Conservation (phyloP, 2,329 filamentous ascomycete species). For the Fusarium subtropicale region DNA sequence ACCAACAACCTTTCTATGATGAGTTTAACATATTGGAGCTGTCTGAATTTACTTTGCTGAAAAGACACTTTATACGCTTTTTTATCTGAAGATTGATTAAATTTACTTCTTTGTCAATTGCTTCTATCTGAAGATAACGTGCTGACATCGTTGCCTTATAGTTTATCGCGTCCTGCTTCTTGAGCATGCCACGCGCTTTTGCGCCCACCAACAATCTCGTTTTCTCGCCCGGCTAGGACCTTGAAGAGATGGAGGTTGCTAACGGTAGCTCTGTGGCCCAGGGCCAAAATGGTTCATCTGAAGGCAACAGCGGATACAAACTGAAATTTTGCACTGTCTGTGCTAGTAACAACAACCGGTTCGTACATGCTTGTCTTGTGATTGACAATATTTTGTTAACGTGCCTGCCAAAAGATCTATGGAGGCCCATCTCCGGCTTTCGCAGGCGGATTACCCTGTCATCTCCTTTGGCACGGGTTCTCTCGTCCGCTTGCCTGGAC, state of each 20-base stretch:
- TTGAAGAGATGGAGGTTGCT: slow-evolving; percentile 55
- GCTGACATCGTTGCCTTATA: slow-evolving; percentile 30
- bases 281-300: slow-evolving; percentile 56
- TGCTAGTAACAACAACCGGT: slow-evolving; percentile 97
- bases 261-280: slow-evolving; percentile 55
- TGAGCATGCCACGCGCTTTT: slow-evolving; percentile 43
- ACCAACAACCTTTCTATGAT: slow-evolving; percentile 54
- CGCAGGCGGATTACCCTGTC: slow-evolving; percentile 88
- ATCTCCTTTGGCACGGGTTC: slow-evolving; percentile 98
- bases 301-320: slow-evolving; percentile 76
- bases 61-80: slow-evolving; percentile 69
- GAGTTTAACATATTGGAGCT: slow-evolving; percentile 77
- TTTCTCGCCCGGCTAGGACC: slow-evolving; percentile 37
- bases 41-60: slow-evolving; percentile 76
- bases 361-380: slow-evolving; percentile 47
- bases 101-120: slow-evolving; percentile 1
- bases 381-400: slow-evolving; percentile 3
- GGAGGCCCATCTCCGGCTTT: slow-evolving; percentile 96
- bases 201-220: slow-evolving; percentile 22
- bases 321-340: slow-evolving; percentile 99
- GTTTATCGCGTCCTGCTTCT: slow-evolving; percentile 9
- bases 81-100: slow-evolving; percentile 52
- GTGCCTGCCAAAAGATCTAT: slow-evolving; percentile 63
- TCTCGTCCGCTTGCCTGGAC: slow-evolving; percentile 90
- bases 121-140: not conserved